phyloP scores from a whole-genome alignment of 352 stramenopile genomes.

The Phytophthora cajani region DNA sequence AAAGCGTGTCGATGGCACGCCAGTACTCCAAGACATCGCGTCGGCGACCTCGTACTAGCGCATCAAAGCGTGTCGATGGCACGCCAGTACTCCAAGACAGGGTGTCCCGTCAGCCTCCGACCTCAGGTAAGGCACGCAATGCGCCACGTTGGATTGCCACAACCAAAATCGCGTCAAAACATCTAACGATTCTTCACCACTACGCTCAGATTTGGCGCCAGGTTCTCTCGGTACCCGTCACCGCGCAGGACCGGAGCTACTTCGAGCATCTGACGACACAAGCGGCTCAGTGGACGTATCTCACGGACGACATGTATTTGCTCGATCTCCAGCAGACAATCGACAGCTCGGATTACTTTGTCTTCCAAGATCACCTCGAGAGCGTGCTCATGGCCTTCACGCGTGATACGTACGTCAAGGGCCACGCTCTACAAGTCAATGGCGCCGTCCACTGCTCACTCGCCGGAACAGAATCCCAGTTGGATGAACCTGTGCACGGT shows the following conservation, averaged over 20 bases:
- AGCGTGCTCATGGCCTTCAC: conserved; percentile 79
- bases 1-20: conserved; percentile 73
- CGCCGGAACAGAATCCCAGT: background rate
- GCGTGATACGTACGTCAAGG: conserved; percentile 55
- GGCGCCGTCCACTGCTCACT: conserved; percentile 42
- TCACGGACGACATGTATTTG: conserved; percentile 83
- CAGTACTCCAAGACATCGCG: conserved; percentile 80
- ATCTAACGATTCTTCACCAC: background rate
- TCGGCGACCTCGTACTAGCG: conserved; percentile 68
- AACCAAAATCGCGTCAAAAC: conserved; percentile 1
- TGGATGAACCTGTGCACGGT: conserved; percentile 1
- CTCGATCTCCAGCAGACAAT: conserved; percentile 82
- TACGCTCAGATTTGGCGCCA: conserved; percentile 64
- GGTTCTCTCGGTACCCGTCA: conserved; percentile 46
- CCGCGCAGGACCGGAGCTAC: conserved; percentile 43
- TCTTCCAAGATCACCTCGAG: conserved; percentile 81
- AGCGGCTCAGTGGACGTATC: conserved; percentile 46
- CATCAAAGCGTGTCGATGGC: conserved; percentile 77
- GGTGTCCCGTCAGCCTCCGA: conserved; percentile 63
- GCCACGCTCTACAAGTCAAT: conserved; percentile 58
- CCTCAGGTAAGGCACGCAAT: conserved; percentile 37
- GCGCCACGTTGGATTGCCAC: background rate
- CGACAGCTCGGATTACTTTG: conserved; percentile 83
- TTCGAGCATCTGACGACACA: conserved; percentile 59
- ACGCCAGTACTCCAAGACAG: conserved; percentile 80